Evolutionary conservation across 305 asterid species (phyloP), one percentile per base, ranked within the genome.

Genomic region (Fraxinus angustifolia): DNA sequence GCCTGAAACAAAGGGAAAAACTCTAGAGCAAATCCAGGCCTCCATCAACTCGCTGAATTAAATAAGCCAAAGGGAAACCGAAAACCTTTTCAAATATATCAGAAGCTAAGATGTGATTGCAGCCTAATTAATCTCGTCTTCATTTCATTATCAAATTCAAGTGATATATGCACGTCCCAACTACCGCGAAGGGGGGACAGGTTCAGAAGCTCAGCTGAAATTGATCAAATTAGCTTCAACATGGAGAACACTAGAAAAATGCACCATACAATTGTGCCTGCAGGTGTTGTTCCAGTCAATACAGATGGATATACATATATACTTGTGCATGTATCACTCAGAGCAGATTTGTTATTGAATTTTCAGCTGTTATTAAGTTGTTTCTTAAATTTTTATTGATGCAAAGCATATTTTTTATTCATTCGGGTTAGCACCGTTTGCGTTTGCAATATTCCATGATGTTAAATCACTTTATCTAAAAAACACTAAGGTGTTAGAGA

Each of bases 1-100:
- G 77, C 97, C 98, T 0, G 98, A 93, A 86, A 94, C 98, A 3
- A 94, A 94, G 85, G 94, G 94, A 17, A 92, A 90, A 87, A 91
- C 97, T 34, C 84, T 94, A 0, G 98, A 94, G 86, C 94, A 94
- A 85, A 93, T 94, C n/a, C 98, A 94, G 81, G 91, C 88, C 19
- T 85, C 90, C 70, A 84, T 94, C 71, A 88, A 83, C 81, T 87
- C 94, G 2, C 80, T 70, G 80, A 76, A 74, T 8, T 35, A 8
- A 78, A 77, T 26, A 77, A 5, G 38, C 67, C 19, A 6, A 42
- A 53, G 36, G 12, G 60, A 48, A 60, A 36, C 16, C 21, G 31
- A 58, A 80, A 21, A 16, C 30, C n/a, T 26, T 28, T 72, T 7
- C 16, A 42, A n/a, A 30, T 36, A 38, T 38, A 73, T 14, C 17